phyloP scores from a whole-genome alignment of 2,329 filamentous ascomycete species.

The Cryphonectria parasitica region DNA sequence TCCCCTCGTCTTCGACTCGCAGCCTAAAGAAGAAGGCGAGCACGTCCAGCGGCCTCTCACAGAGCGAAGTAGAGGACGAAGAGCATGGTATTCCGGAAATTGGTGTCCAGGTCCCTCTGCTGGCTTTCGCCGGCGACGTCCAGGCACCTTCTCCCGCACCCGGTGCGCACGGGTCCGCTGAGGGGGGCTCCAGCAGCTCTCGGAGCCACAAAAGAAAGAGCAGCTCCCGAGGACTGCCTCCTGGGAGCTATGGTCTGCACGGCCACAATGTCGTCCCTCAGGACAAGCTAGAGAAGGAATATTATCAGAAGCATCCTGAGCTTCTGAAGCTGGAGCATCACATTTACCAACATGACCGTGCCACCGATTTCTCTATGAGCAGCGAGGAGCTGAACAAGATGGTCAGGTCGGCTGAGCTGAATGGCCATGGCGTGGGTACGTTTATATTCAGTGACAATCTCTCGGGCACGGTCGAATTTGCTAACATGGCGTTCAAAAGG shows the following conservation, averaged over 20 bases:
- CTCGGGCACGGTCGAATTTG: constrained; percentile 26
- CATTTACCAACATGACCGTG: constrained; percentile 57
- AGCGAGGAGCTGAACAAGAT: constrained; percentile 90
- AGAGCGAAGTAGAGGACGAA: constrained; percentile 64
- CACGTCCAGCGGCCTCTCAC: constrained; percentile 53
- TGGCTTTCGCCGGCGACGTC: constrained; percentile 88
- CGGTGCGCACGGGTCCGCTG: constrained; percentile 41
- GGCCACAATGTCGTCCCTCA: constrained; percentile 77
- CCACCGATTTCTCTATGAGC: constrained; percentile 80
- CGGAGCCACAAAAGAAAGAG: constrained; percentile 68
- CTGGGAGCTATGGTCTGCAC: constrained; percentile 91
- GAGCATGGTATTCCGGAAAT: constrained; percentile 92
- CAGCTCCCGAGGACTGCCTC: constrained; percentile 73
- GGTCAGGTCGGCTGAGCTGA: constrained; percentile 71
- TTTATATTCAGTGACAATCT: constrained; percentile 15
- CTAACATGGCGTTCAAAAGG: constrained; percentile 53
- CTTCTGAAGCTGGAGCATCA: constrained; percentile 73
- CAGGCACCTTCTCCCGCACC: constrained; percentile 88
- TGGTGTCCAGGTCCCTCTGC: constrained; percentile 91
- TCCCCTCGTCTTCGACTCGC: constrained; percentile 49
- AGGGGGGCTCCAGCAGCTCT: constrained; percentile 34
- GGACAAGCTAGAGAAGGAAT: constrained; percentile 87
- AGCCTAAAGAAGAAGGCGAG: constrained; percentile 68
- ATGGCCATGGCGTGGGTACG: constrained; percentile 57
- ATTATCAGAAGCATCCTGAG: constrained; percentile 92